Base-by-base conservation (phyloP, 495 filamentous ascomycete species). In the Achaetomiella virescens region DNA sequence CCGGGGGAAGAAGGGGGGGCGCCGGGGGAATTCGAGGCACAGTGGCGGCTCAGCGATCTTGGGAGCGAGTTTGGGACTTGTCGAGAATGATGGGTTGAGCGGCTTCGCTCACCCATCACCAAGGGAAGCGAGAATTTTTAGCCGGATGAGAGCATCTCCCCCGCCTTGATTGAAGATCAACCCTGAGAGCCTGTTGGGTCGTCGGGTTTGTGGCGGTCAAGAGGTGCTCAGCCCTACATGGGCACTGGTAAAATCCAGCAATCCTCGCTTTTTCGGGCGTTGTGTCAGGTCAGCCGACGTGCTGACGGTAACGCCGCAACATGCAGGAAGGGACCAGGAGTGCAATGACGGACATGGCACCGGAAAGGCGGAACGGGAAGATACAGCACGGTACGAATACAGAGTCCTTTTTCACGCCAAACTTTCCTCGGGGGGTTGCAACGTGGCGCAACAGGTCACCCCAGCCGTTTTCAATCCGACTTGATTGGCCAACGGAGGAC, bases 301-400 rank as follows among this genome's bases (percentile, higher is more conserved):
- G 35, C 35, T 25, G 40, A 45, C 31, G 15, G 22, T 25, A 20
- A 27, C 27, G 15, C 10, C 2, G 31, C n/a, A 35, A 53, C 48
- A 11, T n/a, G 61, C 57, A 58, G 49, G 56, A 42, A 36, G 40
- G 60, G 17, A n/a, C 4, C 6, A 61, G 58, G 61, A 11, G 11
- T 6, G 36, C 58, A 61, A 64, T 62, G 59, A 64, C 62, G 52
- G 62, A 47, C 59, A 62, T 59, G 59, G 38, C 50, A 48, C 45
- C 54, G 61, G 61, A 59, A 57, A 52, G 22, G 59, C 56, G 62
- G 59, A 58, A 61, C 61, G 63, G 63, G 58, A 63, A 61, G 63
- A 48, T 61, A 59, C 54, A 27, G 10, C 15, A 24, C 21, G 22
- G 36, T 38, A 38, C 10, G 14, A n/a, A n/a, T 33, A 48, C 10